These are phyloP conservation scores for Xylaria sp. DNA, from an alignment of 2,329 filamentous ascomycete species.

Conservation along the genomic window DNA sequence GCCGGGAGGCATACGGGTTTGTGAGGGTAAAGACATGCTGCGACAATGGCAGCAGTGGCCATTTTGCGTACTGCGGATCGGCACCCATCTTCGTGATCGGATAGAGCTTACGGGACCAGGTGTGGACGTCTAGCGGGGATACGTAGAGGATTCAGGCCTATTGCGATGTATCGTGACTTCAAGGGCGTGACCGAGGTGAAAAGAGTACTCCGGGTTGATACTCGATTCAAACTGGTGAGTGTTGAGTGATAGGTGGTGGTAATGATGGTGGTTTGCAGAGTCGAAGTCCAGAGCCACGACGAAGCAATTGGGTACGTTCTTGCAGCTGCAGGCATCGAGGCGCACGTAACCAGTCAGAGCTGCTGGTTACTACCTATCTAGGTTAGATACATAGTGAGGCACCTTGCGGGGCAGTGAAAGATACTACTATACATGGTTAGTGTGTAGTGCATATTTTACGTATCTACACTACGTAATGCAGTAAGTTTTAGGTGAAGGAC, in stretches of 20 bases:
- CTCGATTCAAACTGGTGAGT: background rate
- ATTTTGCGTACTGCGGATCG: conserved; percentile 81
- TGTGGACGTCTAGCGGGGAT: background rate
- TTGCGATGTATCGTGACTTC: background rate
- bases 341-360: conserved; percentile 25
- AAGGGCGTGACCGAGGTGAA: background rate
- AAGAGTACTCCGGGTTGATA: background rate
- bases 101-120: background rate
- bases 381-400: background rate
- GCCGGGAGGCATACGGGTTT: conserved; percentile 65
- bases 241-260: background rate
- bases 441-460: too few relatives aligned
- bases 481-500: too few relatives aligned
- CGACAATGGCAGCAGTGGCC: conserved; percentile 72
- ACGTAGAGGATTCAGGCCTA: background rate
- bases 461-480: too few relatives aligned
- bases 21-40: conserved; percentile 85
- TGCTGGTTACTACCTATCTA: conserved; percentile 5
- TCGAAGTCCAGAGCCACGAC: background rate
- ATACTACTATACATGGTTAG: too few relatives aligned
- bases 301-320: background rate
- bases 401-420: background rate
- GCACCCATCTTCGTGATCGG: conserved; percentile 57
- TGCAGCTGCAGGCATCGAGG: conserved; percentile 24
- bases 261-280: background rate